phyloP scores from a whole-genome alignment of 495 filamentous ascomycete species.

The Saxophila tyrrhenica region DNA sequence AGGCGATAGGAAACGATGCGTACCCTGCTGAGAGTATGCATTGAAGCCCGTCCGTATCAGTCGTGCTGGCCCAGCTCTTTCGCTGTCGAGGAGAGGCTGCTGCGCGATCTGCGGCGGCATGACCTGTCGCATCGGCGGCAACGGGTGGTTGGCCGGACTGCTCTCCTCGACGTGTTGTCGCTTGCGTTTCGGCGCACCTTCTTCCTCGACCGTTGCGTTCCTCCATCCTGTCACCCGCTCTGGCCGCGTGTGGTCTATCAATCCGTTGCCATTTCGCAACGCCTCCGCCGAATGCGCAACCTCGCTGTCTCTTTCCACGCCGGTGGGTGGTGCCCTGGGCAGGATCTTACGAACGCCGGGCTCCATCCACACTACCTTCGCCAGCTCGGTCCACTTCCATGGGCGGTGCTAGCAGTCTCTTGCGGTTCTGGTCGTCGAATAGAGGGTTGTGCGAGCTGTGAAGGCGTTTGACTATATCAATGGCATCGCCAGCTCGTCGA shows the following conservation, averaged over 20 bases:
- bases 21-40: background rate
- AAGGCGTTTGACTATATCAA: background rate
- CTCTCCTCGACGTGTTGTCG: background rate
- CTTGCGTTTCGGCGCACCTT: background rate
- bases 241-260: background rate
- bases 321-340: background rate
- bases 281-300: background rate
- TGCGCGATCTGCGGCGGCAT: background rate
- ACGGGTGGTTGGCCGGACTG: background rate
- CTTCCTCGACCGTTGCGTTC: background rate
- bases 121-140: background rate
- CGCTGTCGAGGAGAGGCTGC: background rate
- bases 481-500: background rate
- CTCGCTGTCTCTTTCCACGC: background rate
- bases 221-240: background rate
- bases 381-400: background rate
- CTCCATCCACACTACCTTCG: slow-evolving; percentile 1
- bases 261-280: background rate
- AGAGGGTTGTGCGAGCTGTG: background rate
- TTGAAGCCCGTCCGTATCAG: background rate
- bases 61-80: background rate
- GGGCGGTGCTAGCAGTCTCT: background rate
- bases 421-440: too few relatives aligned
- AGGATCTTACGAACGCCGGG: background rate
- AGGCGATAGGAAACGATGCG: background rate